Evolutionary conservation across 139 green algal species (phyloP).

Genomic region (Nannochloris sp.): DNA sequence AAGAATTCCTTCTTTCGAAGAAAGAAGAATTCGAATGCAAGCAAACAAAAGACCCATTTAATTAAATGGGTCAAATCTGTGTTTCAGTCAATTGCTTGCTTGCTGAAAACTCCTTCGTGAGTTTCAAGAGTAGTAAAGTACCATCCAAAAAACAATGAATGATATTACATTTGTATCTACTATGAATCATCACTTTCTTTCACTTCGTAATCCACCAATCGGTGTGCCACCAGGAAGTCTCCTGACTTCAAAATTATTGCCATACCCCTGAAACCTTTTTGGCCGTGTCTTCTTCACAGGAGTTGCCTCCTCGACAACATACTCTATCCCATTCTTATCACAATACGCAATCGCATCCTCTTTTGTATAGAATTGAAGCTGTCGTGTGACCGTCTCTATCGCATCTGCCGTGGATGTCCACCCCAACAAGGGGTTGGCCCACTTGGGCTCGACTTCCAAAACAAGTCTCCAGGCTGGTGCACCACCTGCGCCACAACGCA

Average conservation of each 20-base stretch:
- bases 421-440: conserved; percentile 93
- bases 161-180: too few species aligned
- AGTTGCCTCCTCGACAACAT: conserved; percentile 58
- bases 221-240: conserved; percentile 14
- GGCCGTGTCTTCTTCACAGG: conserved; percentile 22
- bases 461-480: conserved; percentile 64
- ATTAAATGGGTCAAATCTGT: too few species aligned
- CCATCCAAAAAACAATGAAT: too few species aligned
- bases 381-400: conserved; percentile 59
- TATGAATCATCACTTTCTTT: conserved; percentile 1
- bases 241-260: conserved; percentile 43
- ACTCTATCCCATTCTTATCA: conserved; percentile 67
- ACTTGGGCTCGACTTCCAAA: conserved; percentile 64
- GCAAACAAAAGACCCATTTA: too few species aligned
- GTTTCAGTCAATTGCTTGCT: too few species aligned
- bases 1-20: too few species aligned
- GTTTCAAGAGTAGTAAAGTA: too few species aligned
- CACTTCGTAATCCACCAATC: conserved; percentile 28
- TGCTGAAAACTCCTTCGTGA: too few species aligned
- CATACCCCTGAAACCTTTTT: conserved; percentile 63
- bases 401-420: conserved; percentile 93
- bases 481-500: conserved; percentile 12
- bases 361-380: conserved; percentile 54
- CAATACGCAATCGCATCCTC: conserved; percentile 40
- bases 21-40: too few species aligned